Evolutionary conservation across 2,329 filamentous ascomycete species (phyloP), one percentile per base, ranked within the genome.

Genomic region (Penicillium sp.): DNA sequence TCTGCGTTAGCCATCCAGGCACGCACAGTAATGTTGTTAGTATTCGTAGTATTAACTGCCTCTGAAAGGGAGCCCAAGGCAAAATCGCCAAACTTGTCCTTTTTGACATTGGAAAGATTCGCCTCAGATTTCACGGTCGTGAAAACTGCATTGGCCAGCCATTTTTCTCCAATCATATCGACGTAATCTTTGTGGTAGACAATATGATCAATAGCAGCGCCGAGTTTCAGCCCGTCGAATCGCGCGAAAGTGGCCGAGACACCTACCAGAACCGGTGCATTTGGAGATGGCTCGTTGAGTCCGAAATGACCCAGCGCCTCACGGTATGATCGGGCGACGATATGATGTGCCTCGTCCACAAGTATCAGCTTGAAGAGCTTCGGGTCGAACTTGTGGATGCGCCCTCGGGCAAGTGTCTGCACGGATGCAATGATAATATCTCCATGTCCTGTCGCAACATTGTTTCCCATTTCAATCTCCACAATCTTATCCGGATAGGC

Each of bases 301-400:
- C 88, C 86, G 74, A 99, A 96, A 75, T 98, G 87, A n/a, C 84
- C 81, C 52, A 99, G 80, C 0, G 88, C 84, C 45, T 85, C 83
- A 63, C 96, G 82, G 71, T 98, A 98, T 7, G 88, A 87, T 1
- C 86, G 83, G 0, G 95, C 91, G 48, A 97, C 93, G 56, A 98
- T 96, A 76, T 99, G 95, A 75, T 99, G 95, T 4, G 94, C 95
- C 78, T 99, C 95, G 66, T 99, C 95, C 4, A 99, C 94, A 2
- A 99, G 83, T 0, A 99, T 81, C 0, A 99, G 85, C 77, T 99
- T 99, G 82, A 94, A 98, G 7, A 81, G 81, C 0, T 76, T 76
- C 0, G 93, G 90, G 66, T 96, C 86, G 70, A 94, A 98, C 73
- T 97, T 97, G 38, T 76, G 73, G n/a, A 98, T 83, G 1, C 95